A percentile compares a stretch with the other conserved stretches of the same genome.
phyloP scores from a whole-genome alignment of 2,329 filamentous ascomycete species.

The Colletotrichum sp. region DNA sequence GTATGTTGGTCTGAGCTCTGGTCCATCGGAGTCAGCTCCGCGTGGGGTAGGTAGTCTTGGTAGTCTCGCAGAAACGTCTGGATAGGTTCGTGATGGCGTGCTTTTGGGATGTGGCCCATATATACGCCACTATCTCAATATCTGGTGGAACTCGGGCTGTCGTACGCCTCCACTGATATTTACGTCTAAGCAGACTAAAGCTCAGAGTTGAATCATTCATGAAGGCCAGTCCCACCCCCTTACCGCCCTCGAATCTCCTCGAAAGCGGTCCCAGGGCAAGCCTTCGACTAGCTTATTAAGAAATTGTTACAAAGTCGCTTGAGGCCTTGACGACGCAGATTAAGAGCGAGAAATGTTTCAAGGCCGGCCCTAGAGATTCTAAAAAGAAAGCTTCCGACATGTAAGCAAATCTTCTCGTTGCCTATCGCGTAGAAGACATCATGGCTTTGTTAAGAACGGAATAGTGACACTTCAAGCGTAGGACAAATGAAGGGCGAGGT shows the following conservation, averaged over 20 bases:
- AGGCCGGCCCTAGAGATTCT: background rate
- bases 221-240: background rate
- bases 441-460: background rate
- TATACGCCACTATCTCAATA: background rate
- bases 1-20: background rate
- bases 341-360: background rate
- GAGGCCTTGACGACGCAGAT: background rate
- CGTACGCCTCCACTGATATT: background rate
- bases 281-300: background rate
- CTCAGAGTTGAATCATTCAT: background rate
- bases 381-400: background rate
- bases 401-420: background rate
- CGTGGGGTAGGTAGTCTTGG: background rate
- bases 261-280: background rate
- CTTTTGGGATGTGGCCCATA: background rate
- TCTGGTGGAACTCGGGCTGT: background rate
- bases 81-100: background rate
- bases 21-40: background rate
- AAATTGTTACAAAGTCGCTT: background rate
- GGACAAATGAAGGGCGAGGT: too few relatives aligned
- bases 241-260: background rate
- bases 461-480: too few relatives aligned
- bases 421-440: background rate
- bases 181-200: background rate
- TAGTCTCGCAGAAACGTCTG: background rate